Base-by-base conservation (phyloP, 306 rosid genomes). In the Rubus parviflorus region DNA sequence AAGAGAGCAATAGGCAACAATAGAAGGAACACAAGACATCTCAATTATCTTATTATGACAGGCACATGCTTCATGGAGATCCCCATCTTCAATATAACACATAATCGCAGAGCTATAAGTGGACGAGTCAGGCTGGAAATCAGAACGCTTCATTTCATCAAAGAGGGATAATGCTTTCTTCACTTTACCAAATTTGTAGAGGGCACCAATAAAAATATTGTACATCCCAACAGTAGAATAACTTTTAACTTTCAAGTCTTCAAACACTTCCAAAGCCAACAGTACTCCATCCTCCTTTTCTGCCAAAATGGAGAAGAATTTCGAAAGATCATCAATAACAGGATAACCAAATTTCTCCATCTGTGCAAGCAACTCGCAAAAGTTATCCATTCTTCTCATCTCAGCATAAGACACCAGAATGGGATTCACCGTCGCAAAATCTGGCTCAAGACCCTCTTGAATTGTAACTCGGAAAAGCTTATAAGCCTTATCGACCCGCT, bases 11-110 rank as follows among this genome's bases (percentile, higher is more conserved):
- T 92, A 92, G 25, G 97, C 91, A 73, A 85, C 81, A 35, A 84
- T 47, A n/a, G 88, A 88, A 75, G 97, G 98, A 83, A 92, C 73
- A 10, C 84, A 83, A 73, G 93, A 85, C 93, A 88, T 83, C 86
- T 89, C 92, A 22, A 87, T 82, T 75, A 89, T 90, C 81, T 72
- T 87, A 82, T 92, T 94, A 79, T 89, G 89, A 81, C 88, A 89
- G 16, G 2, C 75, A 79, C 97, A 90, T 25, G 97, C 97, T 76
- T 89, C 88, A 70, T 83, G 70, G 75, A 89, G 81, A 64, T 89
- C 83, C 38, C 78, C 90, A 0, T 81, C 78, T 79, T 89, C 95
- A 68, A 88, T 87, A 51, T 56, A 86, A 77, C 97, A 94, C 7
- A 68, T 49, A 71, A 92, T 79, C 3, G 77, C 90, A 46, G 80